Evolutionary conservation across 495 filamentous ascomycete genomes (phyloP), one percentile per base, ranked within the genome.

Genomic region (Xylaria longipes): DNA sequence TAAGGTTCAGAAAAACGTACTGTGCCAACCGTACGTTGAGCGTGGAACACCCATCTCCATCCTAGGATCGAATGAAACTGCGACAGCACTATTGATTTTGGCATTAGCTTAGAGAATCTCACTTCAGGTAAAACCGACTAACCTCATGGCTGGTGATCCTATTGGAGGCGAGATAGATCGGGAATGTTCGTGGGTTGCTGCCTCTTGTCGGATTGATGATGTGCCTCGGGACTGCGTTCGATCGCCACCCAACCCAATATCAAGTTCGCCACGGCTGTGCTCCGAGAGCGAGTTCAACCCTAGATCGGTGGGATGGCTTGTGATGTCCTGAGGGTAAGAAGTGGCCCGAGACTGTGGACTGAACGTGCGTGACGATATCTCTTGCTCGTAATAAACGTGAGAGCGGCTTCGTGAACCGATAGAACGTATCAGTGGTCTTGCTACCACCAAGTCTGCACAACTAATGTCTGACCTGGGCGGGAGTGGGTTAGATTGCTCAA

Each of bases 401-500:
- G 63, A 77, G 71, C 64, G 78, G 71, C 60, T 81, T 78, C 71
- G 74, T 75, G 43, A 84, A 68, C 45, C 79, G 56, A 73, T 31
- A 82, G 69, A 68, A 74, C 75, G 70, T 80, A 79, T 72, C 80
- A 79, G 43, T 64, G 68, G 57, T 27, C 76, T 78, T 62, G 76
- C 76, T 73, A 80, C 81, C 39, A 80, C 77, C 31, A 82, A 81
- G 45, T 76, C 75, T 63, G 79, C 72, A 69, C 78, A 81, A 66
- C 73, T 73, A 63, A 75, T 70, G 79, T 79, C 82, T 71, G 82
- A 82, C 61, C 83, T 86, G 77, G 80, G 73, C 65, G 73, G 80
- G 58, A 77, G 81, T 85, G 80, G 84, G 84, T 82, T 83, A 81
- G 80, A 79, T 69, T 80, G 73, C 73, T 81, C 77, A 76, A 67